Evolutionary conservation across 306 rosid genomes (phyloP).

Genomic region (Begonia masoniana): DNA sequence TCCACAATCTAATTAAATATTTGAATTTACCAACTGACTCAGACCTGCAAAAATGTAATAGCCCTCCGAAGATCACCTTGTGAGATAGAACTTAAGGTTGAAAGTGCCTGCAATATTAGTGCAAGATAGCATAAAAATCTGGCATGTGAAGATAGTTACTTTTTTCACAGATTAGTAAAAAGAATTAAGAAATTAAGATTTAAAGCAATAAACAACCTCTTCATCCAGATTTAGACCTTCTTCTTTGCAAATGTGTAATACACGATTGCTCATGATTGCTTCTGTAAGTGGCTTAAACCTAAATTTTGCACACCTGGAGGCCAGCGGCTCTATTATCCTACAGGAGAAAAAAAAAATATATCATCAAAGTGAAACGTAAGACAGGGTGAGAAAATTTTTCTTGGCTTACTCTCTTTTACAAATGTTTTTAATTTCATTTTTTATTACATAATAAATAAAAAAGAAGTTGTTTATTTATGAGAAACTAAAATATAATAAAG

Average conservation of each 20-base stretch:
- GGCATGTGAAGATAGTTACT: too few relatives aligned
- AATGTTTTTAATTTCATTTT: too few relatives aligned
- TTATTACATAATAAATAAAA: too few relatives aligned
- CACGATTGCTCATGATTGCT: constrained; percentile 65
- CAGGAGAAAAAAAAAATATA: background rate
- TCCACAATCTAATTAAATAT: background rate
- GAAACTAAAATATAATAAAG: too few relatives aligned
- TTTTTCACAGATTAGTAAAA: too few relatives aligned
- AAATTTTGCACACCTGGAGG: constrained; percentile 93
- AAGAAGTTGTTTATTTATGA: too few relatives aligned
- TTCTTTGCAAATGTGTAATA: constrained; percentile 62
- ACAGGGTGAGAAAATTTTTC: too few relatives aligned
- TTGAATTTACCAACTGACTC: constrained; percentile 4
- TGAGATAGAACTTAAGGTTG: constrained; percentile 74
- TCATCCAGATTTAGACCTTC: constrained; percentile 75
- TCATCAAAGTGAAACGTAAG: too few relatives aligned
- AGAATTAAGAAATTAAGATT: too few relatives aligned
- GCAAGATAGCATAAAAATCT: background rate
- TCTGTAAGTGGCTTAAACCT: constrained; percentile 96
- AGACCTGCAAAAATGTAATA: constrained; percentile 85
- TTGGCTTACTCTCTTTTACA: too few relatives aligned
- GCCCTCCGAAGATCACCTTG: constrained; percentile 98
- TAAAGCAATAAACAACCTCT: constrained; percentile 33
- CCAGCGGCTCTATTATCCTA: constrained; percentile 97
- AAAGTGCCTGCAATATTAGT: constrained; percentile 44